Evolutionary conservation across 1,284 basidiomycete species (phyloP), one percentile per base, ranked within the genome.

Genomic region (Boletellus dicymbophilus): DNA sequence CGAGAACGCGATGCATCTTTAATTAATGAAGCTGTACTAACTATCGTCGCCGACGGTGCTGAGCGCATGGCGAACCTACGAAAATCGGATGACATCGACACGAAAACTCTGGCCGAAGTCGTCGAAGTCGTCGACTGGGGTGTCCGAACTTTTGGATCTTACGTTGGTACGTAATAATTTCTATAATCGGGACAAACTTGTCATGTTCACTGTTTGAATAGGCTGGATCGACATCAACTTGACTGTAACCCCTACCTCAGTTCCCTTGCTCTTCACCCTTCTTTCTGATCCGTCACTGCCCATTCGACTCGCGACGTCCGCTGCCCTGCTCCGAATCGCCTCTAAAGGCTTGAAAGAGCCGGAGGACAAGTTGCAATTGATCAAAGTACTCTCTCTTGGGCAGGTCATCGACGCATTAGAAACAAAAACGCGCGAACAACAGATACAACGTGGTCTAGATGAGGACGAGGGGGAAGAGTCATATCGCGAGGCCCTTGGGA

Each of bases 201-300:
- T 10, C 11, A 13, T 42, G 30, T 37, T 65, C 28, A 65, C 12
- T 40, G 22, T 56, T 47, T 39, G 38, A 27, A 38, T 60, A 96
- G 94, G 95, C 10, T 99, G 97, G 97, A 90, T 99, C 61, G 98
- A 99, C 66, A 95, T 99, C 63, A 92, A 93, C 61, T 77, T 99
- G 51, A 93, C 97, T 26, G 89, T 99, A 54, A 98, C 95, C 2
- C 93, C 91, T 21, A 84, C 84, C 11, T 95, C 95, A 1, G 84
- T 99, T 25, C 84, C 88, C 7, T 73, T 99, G 41, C 80, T 98
- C 43, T 96, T 95, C 69, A 84, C 80, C 37, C 78, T 97, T 25
- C 82, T 99, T 37, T 88, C 88, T n/a, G 90, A 94, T 61, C 70
- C 79, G 0, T 86, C 88, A 13, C 68, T 92, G 20, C 78, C 88